These are phyloP conservation scores for Drechmeria coniospora DNA, from an alignment of 2,329 filamentous ascomycete genomes.

Conservation along the genomic window DNA sequence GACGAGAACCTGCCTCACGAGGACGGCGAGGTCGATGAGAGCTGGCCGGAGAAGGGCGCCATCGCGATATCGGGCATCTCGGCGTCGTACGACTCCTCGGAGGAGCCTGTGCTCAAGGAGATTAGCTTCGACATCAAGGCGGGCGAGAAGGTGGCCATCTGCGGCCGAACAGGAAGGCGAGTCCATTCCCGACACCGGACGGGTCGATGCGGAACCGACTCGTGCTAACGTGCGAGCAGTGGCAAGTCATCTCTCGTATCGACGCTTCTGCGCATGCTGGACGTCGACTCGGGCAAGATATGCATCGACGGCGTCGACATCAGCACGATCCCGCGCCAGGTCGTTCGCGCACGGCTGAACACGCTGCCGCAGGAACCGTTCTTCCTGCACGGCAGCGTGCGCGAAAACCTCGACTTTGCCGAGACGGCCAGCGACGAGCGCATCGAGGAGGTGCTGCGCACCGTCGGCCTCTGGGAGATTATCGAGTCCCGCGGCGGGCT, in stretches of 20 bases:
- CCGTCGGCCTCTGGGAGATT: constrained; percentile 26
- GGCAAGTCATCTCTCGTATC: constrained; percentile 22
- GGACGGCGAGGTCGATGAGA: constrained; percentile 4
- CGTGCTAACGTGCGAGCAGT: constrained; percentile 9
- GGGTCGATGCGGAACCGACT: not conserved
- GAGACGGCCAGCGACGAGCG: constrained; percentile 19
- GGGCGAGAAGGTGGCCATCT: constrained; percentile 23
- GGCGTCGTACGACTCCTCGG: constrained; percentile 13
- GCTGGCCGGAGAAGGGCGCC: constrained; percentile 11
- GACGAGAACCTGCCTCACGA: constrained; percentile 10
- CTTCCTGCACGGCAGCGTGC: constrained; percentile 30
- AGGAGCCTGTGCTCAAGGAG: constrained; percentile 12
- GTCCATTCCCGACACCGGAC: not conserved
- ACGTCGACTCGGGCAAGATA: constrained; percentile 24
- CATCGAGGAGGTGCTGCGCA: constrained; percentile 26
- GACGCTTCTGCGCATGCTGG: constrained; percentile 31
- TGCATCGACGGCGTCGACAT: constrained; percentile 27
- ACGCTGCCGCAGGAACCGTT: constrained; percentile 36
- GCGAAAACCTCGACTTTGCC: constrained; percentile 32
- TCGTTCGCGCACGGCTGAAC: constrained; percentile 17
- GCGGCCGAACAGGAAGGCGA: constrained; percentile 26
- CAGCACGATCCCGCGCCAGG: constrained; percentile 8
- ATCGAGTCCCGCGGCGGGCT: constrained; percentile 24
- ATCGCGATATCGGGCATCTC: constrained; percentile 13
- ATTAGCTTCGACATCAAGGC: constrained; percentile 14